Base-by-base conservation (phyloP, 176 grass and related monocot species). In the Ampelocalamus luodianensis region DNA sequence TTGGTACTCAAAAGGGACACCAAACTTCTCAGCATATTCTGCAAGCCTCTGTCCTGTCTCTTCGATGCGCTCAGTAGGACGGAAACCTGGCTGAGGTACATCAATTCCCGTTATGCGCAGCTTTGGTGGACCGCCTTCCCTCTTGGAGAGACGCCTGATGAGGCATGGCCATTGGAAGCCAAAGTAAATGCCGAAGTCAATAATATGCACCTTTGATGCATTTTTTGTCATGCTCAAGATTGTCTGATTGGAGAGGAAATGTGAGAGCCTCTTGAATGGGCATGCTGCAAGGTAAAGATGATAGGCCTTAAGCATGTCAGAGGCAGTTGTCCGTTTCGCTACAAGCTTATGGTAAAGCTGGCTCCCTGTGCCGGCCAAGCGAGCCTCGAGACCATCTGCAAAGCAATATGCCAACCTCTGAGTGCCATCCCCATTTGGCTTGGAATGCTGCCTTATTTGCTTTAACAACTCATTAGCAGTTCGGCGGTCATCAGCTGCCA, bases 111-210 rank as follows among this genome's bases (percentile, higher is more conserved):
- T 98, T 50, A 98, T 92, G 55, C 93, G 89, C 63, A 98, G 87
- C 61, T 66, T 84, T 66, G 96, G 96, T 0, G 96, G 85, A 2
- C 91, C 91, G 5, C 87, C 91, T 68, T 93, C 91, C 88, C 95
- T 93, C 66, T 84, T 89, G 53, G 89, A 86, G 53, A 98, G 93
- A 53, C 93, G 93, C 63, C 94, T 92, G 55, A 98, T 98, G 39
- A 98, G 83, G 38, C 93, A 95, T 26, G 96, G 96, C 96, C 96
- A 98, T 78, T 98, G 96, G 72, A 98, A 90, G 43, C 96, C 96
- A 40, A 92, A 98, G 75, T 94, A 98, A 68, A 98, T 98, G 48
- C 95, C 95, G 3, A 98, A 98, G 54, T 98, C 95, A 40, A 98
- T 98, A 10, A 98, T 98, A 86, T 98, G 96, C 74, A 98, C 89